phyloP scores from a whole-genome alignment of 2,329 filamentous ascomycete species.

The Lachnellula hyalina region DNA sequence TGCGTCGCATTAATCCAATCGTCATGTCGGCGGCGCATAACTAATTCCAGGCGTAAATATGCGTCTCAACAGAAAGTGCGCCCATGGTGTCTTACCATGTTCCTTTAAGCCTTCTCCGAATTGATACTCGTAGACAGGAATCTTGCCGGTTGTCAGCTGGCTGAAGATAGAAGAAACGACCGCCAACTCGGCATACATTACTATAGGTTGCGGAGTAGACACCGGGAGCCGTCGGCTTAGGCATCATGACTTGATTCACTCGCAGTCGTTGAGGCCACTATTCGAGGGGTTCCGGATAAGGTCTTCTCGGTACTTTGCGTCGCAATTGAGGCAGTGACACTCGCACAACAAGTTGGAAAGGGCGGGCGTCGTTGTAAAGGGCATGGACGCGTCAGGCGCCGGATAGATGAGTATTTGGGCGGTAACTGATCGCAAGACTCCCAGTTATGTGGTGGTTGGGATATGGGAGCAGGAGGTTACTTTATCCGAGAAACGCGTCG shows the following conservation, averaged over 20 bases:
- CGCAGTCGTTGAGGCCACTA: not conserved
- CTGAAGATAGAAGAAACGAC: not conserved
- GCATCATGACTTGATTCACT: slow-evolving; percentile 24
- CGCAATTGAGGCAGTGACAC: not conserved
- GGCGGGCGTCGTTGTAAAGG: not conserved
- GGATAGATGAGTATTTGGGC: not conserved
- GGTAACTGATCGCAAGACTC: not conserved
- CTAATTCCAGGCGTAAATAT: slow-evolving; percentile 15
- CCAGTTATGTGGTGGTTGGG: too few relatives aligned
- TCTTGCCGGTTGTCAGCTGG: slow-evolving; percentile 45
- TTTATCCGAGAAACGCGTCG: not conserved
- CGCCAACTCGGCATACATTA: slow-evolving; percentile 45
- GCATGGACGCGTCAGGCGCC: not conserved
- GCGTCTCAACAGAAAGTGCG: not conserved
- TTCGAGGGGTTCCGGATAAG: not conserved
- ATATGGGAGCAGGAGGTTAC: not conserved
- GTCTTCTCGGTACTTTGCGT: not conserved
- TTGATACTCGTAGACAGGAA: slow-evolving; percentile 92
- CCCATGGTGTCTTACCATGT: slow-evolving; percentile 48
- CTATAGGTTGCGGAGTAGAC: slow-evolving; percentile 67
- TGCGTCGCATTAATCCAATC: slow-evolving; percentile 99
- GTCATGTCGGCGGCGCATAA: slow-evolving; percentile 90
- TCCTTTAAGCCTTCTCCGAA: slow-evolving; percentile 71
- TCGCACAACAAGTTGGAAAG: not conserved
- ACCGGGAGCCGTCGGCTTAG: slow-evolving; percentile 29